Base-by-base conservation (phyloP, 2,329 filamentous ascomycete genomes). In the Teratosphaeria pseudoeucalypti region DNA sequence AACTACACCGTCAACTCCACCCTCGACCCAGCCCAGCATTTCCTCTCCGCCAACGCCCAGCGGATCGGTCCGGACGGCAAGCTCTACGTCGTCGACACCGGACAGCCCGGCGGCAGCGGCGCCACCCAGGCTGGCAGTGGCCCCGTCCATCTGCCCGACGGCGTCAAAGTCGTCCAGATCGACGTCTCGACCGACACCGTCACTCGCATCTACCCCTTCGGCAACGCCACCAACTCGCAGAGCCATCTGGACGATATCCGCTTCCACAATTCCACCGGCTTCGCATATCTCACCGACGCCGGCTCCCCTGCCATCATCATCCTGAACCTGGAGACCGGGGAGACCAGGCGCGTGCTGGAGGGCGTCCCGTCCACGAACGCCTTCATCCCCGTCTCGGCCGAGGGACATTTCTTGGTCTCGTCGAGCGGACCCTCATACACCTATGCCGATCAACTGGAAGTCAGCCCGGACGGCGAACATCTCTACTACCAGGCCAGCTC, bases 371-470 rank as follows among this genome's bases (percentile, higher is more conserved):
- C 64, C 9, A 70, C 68, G 1, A 59, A 58, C 26, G 68, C 65
- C 11, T 65, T 63, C 60, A 68, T 70, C 53, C 71, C 71, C 5
- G 63, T 68, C 23, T 71, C 69, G 3, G 70, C 66, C 14, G 70
- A 74, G 59, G 70, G 68, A 6, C 63, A 59, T 23, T 64, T 73
- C 5, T 39, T 71, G 12, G 59, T 63, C 19, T 60, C 64, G 1
- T 60, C 61, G 5, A 66, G 62, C 9, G 63, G 64, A 11, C 19
- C 37, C 11, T 49, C 60, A 10, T 69, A 67, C 60, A 62, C 72
- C 55, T 68, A 70, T 27, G 68, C 71, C 23, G 73, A 75, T 59
- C 73, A 76, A 57, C 68, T 72, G n/a, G 74, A 76, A 63, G 72
- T 75, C 6, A 74, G 71, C 0, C 73, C 74, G 1, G 70, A 75